phyloP scores from a whole-genome alignment of 129 eudicot genomes.

The Gnaphalium uliginosum region DNA sequence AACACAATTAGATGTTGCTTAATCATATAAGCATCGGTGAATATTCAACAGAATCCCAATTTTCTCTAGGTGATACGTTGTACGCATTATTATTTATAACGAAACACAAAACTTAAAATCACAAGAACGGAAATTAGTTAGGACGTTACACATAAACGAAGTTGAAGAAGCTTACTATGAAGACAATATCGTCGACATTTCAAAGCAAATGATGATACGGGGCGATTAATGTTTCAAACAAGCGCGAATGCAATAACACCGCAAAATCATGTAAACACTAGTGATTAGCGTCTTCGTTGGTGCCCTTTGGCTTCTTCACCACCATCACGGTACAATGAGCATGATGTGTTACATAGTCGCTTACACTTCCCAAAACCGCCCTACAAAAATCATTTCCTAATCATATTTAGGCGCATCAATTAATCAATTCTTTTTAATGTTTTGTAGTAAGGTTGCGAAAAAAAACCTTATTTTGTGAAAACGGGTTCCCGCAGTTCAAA shows the following conservation, averaged over 20 bases:
- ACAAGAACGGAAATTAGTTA: not conserved
- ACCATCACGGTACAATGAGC: constrained; percentile 72
- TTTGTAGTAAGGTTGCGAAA: too few species aligned
- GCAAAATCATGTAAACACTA: not conserved
- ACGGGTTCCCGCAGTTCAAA: too few species aligned
- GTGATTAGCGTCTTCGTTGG: constrained; percentile 17
- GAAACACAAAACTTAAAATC: not conserved
- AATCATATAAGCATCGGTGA: not conserved
- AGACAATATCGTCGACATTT: not conserved
- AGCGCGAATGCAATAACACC: not conserved
- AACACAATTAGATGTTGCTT: not conserved
- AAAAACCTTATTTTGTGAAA: too few species aligned
- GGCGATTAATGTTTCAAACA: not conserved
- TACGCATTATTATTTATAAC: not conserved
- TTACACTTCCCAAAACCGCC: constrained; percentile 75
- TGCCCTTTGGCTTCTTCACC: constrained; percentile 56
- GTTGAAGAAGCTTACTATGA: not conserved
- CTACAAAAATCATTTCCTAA: constrained; percentile 20
- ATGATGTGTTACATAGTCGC: constrained; percentile 69
- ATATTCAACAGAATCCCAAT: not conserved
- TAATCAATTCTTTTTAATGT: too few species aligned
- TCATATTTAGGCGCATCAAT: not conserved
- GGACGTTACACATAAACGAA: not conserved
- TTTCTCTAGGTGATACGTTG: not conserved
- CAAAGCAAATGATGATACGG: not conserved